Evolutionary conservation across 2,329 filamentous ascomycete genomes (phyloP), one percentile per base, ranked within the genome.

Genomic region (Trichoderma simmonsii): DNA sequence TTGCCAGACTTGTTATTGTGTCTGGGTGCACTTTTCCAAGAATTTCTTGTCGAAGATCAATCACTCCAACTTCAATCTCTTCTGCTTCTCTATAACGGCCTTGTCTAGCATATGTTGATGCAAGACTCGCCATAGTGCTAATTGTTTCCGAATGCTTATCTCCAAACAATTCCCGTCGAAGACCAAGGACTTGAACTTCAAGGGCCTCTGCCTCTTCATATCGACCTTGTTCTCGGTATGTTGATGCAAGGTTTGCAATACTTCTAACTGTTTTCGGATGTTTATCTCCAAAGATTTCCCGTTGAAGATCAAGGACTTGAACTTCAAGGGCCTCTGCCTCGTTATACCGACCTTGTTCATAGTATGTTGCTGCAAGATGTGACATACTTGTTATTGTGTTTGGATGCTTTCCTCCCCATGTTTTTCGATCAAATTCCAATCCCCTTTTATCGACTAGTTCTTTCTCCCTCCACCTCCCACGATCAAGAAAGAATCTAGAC

Each of bases 21-120:
- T 73, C 61, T 4, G 71, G 73, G 63, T 75, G 78, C 62, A 67
- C 73, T 34, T 76, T 73, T 59, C 77, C 76, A 4, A 77, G 74
- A 32, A 75, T 56, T 3, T 75, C 54, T 14, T 54, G 72, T 28
- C 28, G 70, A 32, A 76, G 69, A 32, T 66, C 71, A 11, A 76
- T 51, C 9, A 72, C 74, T 51, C 75, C 18, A 0, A 59, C 30
- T 8, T 64, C 1, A 7, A 75, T 63, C 56, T 3, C 24, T 65
- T 75, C 74, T n/a, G 71, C 74, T 73, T 77, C 65, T 8, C 71
- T 24, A 70, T 75, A 73, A 48, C 72, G 73, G 26, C 74, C 74
- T 72, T 76, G 74, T 24, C n/a, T n/a, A n/a, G n/a, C n/a, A n/a
- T 43, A 43, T 0, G 18, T 43, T 2, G 7, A 1, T 43, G 39